Base-by-base conservation (phyloP, 306 rosid genomes). In the Gastrolobium villosum region DNA sequence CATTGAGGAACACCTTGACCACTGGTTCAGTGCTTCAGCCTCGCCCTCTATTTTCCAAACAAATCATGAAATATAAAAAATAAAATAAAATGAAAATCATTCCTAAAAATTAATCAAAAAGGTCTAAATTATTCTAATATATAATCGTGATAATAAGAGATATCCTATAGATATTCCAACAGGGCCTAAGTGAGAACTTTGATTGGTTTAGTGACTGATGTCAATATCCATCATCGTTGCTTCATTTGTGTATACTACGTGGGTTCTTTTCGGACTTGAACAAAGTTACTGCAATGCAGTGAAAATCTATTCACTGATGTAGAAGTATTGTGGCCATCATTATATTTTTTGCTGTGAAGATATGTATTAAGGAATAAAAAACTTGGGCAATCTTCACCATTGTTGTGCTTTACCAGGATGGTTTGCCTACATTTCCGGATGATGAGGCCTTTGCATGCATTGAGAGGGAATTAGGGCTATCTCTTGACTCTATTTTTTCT, bases 361-460 rank as follows among this genome's bases (percentile, higher is more conserved):
- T 84, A 34, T 54, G 37, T 48, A 20, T 70, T 31, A 56, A 68
- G 60, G 62, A 36, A 9, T 81, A 35, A 61, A 60, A 80, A 75
- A 57, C 37, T 56, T 55, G 41, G 26, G 55, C 37, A 56, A 35
- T 2, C 49, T 72, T 76, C 32, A 28, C 65, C 14, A 6, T 60
- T 40, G 40, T 10, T 70, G 30, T 69, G 26, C 62, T 61, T 81
- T 84, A 65, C 64, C 90, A 93, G 98, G 97, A 93, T 86, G 91
- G 91, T 53, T 84, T 93, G 81, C 97, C 95, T 0, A 93, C 98
- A 28, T 93, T 91, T 86, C 98, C 97, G 9, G 91, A 91, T 39
- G 90, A 78, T 59, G 97, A 93, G 82, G 98, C 98, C 30, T 93
- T 93, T 79, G 78, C 88, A 4, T 91, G 97, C 88, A 89, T 93